Evolutionary conservation across 129 eudicot genomes (phyloP).

Genomic region (Cynara cardunculus): DNA sequence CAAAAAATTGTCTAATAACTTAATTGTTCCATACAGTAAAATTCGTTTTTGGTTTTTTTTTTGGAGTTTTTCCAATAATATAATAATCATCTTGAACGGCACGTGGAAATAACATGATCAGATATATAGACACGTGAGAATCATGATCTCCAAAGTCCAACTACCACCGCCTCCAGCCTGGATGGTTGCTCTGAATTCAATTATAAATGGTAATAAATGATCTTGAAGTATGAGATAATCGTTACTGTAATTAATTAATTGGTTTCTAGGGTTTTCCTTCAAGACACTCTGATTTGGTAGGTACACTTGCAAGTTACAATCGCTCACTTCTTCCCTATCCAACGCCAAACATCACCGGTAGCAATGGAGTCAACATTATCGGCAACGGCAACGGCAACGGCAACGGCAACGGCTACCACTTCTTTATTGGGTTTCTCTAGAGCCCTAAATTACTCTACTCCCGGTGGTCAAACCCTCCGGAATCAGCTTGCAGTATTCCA

Average conservation of each 20-base stretch:
- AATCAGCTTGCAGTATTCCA: conserved; percentile 30
- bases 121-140: background rate
- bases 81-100: background rate
- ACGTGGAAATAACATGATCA: background rate
- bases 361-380: conserved; percentile 67
- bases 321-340: background rate
- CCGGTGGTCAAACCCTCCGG: conserved; percentile 27
- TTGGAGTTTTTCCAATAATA: no score
- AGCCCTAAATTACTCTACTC: conserved; percentile 37
- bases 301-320: conserved; percentile 7
- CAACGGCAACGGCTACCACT: conserved; percentile 36
- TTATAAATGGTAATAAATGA: background rate
- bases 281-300: background rate
- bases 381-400: conserved; percentile 32
- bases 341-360: background rate
- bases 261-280: conserved; percentile 8
- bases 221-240: background rate
- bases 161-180: background rate
- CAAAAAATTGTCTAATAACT: no score
- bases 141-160: background rate
- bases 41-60: no score
- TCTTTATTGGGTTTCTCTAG: conserved; percentile 40
- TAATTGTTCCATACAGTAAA: no score
- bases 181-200: background rate
- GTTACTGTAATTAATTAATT: background rate